Base-by-base conservation (phyloP, 129 eudicot genomes). In the Glebionis coronaria region DNA sequence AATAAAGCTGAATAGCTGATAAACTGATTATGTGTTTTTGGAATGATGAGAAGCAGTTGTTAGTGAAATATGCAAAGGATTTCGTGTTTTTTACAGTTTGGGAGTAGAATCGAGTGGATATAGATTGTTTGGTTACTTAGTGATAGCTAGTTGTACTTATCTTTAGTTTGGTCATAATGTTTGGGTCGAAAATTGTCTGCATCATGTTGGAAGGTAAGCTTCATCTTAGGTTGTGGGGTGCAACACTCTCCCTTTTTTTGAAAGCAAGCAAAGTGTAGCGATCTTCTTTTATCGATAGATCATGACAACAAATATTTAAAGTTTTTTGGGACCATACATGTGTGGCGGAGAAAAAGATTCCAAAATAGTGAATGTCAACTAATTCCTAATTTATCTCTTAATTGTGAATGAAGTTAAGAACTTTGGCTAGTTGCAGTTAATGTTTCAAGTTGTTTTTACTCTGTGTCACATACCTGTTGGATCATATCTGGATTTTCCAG, bases 241-340 rank as follows among this genome's bases (percentile, higher is more conserved):
- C 45, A 69, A 44, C 5, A 49, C 29, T 4, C 49, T 35, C 50
- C 47, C 28, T 57, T 70, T 28, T 4, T 58, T 47, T 57, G 4
- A 67, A 52, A 29, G 51, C 15, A 31, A 42, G 61, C 61, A 27
- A 66, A 66, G 28, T 66, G 10, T 35, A 35, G 42, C 63, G 11
- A 56, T 56, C 53, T 42, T 69, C 15, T 44, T 69, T 47, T 69
- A 8, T 56, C 9, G 9, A 35, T 35, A 6, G 7, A 35, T 31
- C 13, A 52, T 66, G 47, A 2, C 16, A 50, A 59, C 38, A 56
- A 57, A 57, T 58, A 21, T 69, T 27, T 61, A 69, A 25, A 56
- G 57, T 29, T 57, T 6, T 28, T 23, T 69, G 73, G 73, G 73
- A 69, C 73, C 65, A 69, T 56, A 21, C 9, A 40, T 56, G 58